A percentile compares a stretch with the other conserved stretches of the same genome.
Evolutionary conservation across 108 stramenopile species (phyloP).

Genomic region (Nitzschia palea): DNA sequence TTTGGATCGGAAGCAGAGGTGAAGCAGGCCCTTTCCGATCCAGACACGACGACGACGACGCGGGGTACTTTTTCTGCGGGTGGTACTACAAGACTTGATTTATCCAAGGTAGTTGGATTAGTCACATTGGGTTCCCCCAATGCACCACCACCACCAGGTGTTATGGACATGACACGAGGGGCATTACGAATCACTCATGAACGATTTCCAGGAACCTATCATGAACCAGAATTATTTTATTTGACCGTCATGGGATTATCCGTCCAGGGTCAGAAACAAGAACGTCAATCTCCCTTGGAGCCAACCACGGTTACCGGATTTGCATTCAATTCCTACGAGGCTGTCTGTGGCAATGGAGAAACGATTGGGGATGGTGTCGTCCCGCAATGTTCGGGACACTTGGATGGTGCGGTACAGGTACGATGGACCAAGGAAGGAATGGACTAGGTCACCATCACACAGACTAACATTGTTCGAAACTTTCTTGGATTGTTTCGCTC

Average conservation of each 20-base stretch:
- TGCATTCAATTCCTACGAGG: slow-evolving; percentile 75
- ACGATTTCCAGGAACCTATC: slow-evolving; percentile 79
- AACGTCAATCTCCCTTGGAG: slow-evolving; percentile 16
- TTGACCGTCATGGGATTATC: background rate
- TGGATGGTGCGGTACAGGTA: slow-evolving; percentile 44
- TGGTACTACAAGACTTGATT: slow-evolving; percentile 51
- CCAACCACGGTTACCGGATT: slow-evolving; percentile 49
- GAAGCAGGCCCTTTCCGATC: too few species aligned
- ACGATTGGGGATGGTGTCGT: slow-evolving; percentile 87
- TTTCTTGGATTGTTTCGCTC: too few species aligned
- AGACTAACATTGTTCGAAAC: too few species aligned
- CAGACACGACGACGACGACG: too few species aligned
- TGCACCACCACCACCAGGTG: slow-evolving; percentile 50
- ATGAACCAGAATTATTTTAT: slow-evolving; percentile 47
- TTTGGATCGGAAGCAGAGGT: slow-evolving; percentile 26
- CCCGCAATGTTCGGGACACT: slow-evolving; percentile 66
- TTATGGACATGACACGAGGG: slow-evolving; percentile 74
- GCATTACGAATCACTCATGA: slow-evolving; percentile 64
- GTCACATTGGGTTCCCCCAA: slow-evolving; percentile 84
- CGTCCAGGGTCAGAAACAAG: slow-evolving; percentile 38
- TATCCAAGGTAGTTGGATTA: slow-evolving; percentile 34
- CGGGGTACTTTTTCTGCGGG: slow-evolving; percentile 75
- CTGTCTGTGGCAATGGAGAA: slow-evolving; percentile 76
- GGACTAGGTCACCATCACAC: too few species aligned
- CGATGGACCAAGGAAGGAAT: too few species aligned